phyloP scores from a whole-genome alignment of 352 stramenopile species.

The Pythium monospermum region DNA sequence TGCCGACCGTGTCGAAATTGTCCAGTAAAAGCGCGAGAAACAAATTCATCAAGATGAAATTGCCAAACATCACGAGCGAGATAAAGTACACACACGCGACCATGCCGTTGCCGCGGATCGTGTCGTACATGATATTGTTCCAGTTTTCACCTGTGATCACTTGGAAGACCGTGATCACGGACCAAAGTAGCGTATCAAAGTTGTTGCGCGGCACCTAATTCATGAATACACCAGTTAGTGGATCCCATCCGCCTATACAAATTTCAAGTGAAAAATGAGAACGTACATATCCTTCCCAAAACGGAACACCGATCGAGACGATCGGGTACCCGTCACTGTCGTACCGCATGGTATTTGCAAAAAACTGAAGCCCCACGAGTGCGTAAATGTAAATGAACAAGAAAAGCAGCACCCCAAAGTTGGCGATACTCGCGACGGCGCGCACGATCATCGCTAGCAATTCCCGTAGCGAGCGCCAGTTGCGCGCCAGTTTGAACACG shows the following conservation, averaged over 20 bases:
- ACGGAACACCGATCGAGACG: conserved; percentile 35
- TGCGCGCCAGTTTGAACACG: conserved; percentile 92
- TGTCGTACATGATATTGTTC: conserved; percentile 94
- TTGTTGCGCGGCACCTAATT: conserved; percentile 68
- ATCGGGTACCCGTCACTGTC: conserved; percentile 71
- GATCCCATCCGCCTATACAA: too few species aligned
- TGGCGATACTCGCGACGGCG: conserved; percentile 90
- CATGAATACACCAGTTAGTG: neutral
- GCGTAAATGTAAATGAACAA: conserved; percentile 96
- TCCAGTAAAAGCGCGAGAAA: conserved; percentile 92
- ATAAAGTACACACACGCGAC: conserved; percentile 82
- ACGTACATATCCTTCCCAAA: conserved; percentile 54
- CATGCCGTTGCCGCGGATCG: conserved; percentile 73
- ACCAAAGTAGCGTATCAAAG: conserved; percentile 85
- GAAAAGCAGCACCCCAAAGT: conserved; percentile 92
- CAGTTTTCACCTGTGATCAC: conserved; percentile 94
- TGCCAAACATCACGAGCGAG: conserved; percentile 80
- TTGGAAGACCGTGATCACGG: conserved; percentile 88
- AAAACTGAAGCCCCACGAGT: conserved; percentile 90
- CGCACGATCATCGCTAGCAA: conserved; percentile 88
- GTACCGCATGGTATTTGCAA: conserved; percentile 93
- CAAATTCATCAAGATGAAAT: conserved; percentile 93
- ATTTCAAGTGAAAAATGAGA: neutral
- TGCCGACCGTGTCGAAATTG: conserved; percentile 82
- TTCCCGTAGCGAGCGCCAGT: conserved; percentile 90